Conservation (phyloP, 371 early-diverging fungal species). For the Dipsacomyces acuminosporus region DNA sequence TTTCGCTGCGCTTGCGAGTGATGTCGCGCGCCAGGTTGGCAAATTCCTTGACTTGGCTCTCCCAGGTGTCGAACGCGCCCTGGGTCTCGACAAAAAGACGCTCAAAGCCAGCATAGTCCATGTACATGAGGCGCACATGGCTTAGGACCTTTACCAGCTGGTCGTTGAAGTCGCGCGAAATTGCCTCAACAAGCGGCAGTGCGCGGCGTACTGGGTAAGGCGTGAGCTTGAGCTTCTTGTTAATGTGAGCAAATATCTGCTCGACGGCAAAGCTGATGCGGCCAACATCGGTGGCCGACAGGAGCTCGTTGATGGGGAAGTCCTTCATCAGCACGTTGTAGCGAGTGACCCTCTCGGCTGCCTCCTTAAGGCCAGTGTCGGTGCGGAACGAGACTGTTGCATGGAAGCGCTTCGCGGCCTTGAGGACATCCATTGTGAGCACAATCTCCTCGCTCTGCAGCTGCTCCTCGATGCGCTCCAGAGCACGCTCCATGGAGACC, state of each 20-base stretch:
- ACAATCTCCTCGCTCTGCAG: conserved; percentile 89
- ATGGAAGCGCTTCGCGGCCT: conserved; percentile 97
- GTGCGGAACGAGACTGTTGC: conserved; percentile 95
- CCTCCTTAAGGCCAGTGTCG: conserved; percentile 97
- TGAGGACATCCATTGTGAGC: conserved; percentile 88
- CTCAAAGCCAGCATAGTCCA: conserved; percentile 86
- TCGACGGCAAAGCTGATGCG: conserved; percentile 75
- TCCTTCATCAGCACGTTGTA: conserved; percentile 98
- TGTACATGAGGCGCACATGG: conserved; percentile 86
- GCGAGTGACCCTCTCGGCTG: conserved; percentile 82
- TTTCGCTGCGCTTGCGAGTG: conserved; percentile 85
- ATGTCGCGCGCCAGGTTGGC: conserved; percentile 92
- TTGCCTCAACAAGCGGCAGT: conserved; percentile 88
- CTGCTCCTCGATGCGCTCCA: conserved; percentile 91
- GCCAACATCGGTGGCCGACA: conserved; percentile 88
- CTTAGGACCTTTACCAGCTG: conserved; percentile 85
- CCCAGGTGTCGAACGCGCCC: conserved; percentile 91
- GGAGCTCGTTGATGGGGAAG: conserved; percentile 93
- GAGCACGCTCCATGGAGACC: conserved; percentile 92
- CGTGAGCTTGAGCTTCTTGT: conserved; percentile 93
- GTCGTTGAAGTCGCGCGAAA: conserved; percentile 90
- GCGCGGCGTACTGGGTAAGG: conserved; percentile 95
- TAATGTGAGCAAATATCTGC: conserved; percentile 88
- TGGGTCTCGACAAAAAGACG: conserved; percentile 75
- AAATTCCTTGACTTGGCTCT: conserved; percentile 92